A percentile compares a stretch with the other conserved stretches of the same genome.
phyloP scores from a whole-genome alignment of 768 basidiomycete species.

The Exidia glandulosa region DNA sequence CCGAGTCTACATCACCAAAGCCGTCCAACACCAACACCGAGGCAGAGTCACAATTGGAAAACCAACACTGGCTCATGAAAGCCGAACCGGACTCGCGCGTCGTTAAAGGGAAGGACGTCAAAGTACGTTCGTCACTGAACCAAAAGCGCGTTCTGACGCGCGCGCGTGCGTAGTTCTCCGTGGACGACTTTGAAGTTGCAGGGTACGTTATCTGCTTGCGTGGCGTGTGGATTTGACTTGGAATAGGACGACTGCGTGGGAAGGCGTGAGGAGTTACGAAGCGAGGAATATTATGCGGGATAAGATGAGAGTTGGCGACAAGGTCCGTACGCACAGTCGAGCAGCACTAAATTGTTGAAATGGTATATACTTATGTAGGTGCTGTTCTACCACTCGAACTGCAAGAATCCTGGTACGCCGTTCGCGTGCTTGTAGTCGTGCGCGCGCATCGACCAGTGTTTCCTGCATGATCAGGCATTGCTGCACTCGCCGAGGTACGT shows the following conservation, averaged over 20 bases:
- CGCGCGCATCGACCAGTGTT: slow-evolving; percentile 4
- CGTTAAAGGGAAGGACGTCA: slow-evolving; percentile 82
- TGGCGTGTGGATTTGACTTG: no score
- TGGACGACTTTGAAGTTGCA: slow-evolving; percentile 71
- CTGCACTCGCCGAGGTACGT: slow-evolving; percentile 70
- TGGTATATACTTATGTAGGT: no score
- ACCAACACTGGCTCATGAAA: slow-evolving; percentile 78
- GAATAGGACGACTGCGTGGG: slow-evolving; percentile 71
- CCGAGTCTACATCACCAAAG: no score
- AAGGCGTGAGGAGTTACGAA: slow-evolving; percentile 79
- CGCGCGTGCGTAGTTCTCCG: slow-evolving; percentile 50
- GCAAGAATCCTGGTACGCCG: slow-evolving; percentile 73
- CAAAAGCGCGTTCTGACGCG: neutral
- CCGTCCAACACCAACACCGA: no score
- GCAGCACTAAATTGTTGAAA: neutral
- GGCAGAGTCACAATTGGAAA: no score
- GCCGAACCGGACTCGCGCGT: slow-evolving; percentile 78
- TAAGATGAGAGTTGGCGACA: slow-evolving; percentile 58
- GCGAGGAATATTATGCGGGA: slow-evolving; percentile 76
- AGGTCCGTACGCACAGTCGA: slow-evolving; percentile 30
- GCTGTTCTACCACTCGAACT: slow-evolving; percentile 81
- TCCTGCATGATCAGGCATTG: slow-evolving; percentile 60
- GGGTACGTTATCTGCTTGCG: slow-evolving; percentile 3
- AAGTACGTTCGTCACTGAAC: slow-evolving; percentile 30
- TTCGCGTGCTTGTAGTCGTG: slow-evolving; percentile 8